These are phyloP conservation scores for Phytophthora tentaculata DNA, from an alignment of 352 stramenopile genomes.

Conservation along the genomic window DNA sequence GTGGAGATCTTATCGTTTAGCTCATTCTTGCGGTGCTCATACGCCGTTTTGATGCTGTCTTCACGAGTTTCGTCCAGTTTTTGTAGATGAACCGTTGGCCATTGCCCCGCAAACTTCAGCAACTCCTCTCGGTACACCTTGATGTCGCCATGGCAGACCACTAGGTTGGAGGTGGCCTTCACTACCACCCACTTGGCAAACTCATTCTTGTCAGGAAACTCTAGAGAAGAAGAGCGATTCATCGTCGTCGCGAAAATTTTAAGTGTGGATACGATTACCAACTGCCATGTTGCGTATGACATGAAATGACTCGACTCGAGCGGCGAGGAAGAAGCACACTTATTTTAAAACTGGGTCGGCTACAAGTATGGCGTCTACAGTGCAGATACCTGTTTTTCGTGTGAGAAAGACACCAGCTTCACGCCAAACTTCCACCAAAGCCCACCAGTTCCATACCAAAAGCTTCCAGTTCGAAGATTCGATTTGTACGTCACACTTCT, in stretches of 20 bases:
- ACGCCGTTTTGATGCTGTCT: neutral
- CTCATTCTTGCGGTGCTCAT: conserved; percentile 13
- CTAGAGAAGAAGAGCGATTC: conserved; percentile 23
- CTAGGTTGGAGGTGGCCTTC: conserved; percentile 22
- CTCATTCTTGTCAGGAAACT: conserved; percentile 40
- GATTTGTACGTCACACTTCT: neutral
- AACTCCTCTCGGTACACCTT: conserved; percentile 39
- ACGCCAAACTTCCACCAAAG: no score
- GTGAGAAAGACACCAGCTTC: neutral
- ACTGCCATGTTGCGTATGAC: conserved; percentile 14
- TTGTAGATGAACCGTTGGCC: conserved; percentile 30
- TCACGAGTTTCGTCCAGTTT: conserved; percentile 31
- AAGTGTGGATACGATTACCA: conserved; percentile 10
- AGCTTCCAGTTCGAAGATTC: neutral
- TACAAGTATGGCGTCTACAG: neutral
- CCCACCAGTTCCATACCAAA: neutral
- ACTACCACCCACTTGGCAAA: conserved; percentile 43
- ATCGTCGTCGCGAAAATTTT: conserved; percentile 15
- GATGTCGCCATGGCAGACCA: conserved; percentile 18
- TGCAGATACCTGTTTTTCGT: no score
- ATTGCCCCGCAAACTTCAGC: conserved; percentile 35
- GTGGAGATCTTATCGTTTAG: conserved; percentile 15
- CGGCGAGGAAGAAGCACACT: neutral
- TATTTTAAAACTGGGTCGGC: conserved; percentile 7
- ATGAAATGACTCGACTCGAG: neutral